Evolutionary conservation across 2,329 filamentous ascomycete species (phyloP), one percentile per base, ranked within the genome.

Genomic region (Fusarium sp.): DNA sequence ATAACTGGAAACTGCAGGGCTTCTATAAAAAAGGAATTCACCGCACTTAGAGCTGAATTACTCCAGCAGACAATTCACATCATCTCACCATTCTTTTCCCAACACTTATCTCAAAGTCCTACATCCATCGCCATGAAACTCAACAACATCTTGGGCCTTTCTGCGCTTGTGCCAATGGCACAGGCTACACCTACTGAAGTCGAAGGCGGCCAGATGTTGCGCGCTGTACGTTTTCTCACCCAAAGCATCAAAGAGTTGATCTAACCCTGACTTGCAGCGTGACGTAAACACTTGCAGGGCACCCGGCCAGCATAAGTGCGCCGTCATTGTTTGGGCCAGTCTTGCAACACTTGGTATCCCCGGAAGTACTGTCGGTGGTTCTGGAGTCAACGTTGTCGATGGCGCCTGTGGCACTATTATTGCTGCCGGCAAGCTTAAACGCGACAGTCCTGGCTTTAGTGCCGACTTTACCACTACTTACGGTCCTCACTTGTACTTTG

Each of bases 1-100:
- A n/a, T 4, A 38, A 6, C 4, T 38, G 1, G 3, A 11, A 38
- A 6, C 1, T 38, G 6, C 3, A 38, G 18, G 9, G 3, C 34
- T 38, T n/a, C 34, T 38, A 38, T 38, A 38, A 38, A 11, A 38
- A 18, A 38, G n/a, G 9, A n/a, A 9, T 6, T 38, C 4, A 11
- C 18, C 10, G 34, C 34, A 11, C 34, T n/a, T 38, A 4, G 18
- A n/a, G 9, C 9, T 38, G n/a, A 9, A 38, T n/a, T 4, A 6
- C 18, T n/a, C 3, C 18, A 38, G 34, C 34, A 38, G 18, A 38
- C 5, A 38, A 7, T 10, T 38, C 34, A n/a, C 34, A 38, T 11
- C 34, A n/a, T 38, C 18, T 11, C 10, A 38, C 10, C 6, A 38
- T 38, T n/a, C 2, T 11, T n/a, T 11, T 38, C n/a, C 34, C 34